Evolutionary conservation across 2,329 filamentous ascomycete genomes (phyloP), one percentile per base, ranked within the genome.

Genomic region (Fusarium verrucosum): DNA sequence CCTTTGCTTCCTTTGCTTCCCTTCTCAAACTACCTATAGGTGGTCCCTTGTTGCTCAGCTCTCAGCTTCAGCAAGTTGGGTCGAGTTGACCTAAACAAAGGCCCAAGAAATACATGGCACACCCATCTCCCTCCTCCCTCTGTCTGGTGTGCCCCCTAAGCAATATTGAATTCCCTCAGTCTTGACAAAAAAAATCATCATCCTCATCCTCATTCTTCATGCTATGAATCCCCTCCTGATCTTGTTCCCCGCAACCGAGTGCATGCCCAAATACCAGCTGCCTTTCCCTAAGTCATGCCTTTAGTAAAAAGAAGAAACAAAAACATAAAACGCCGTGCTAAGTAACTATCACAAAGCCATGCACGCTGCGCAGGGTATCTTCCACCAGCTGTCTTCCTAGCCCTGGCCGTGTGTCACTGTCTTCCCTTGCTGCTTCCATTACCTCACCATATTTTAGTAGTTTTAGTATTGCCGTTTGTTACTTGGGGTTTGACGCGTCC

Each of bases 401-500:
- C 65, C 69, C 64, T 63, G 53, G 66, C 53, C 40, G 50, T 28
- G 49, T 61, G 49, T 61, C 57, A 42, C 32, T 40, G 45, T 49
- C 28, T 49, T 28, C 25, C 46, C 37, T 53, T 17, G 33, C 40
- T 32, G 42, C 52, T 58, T 54, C 60, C 50, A 64, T 65, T 65
- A 66, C 51, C 32, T 66, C 56, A 19, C 47, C 53, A 38, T 45
- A 35, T 47, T 58, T 66, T 68, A 37, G 46, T 61, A 37, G 44
- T 45, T 62, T 25, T 36, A 38, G 25, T 46, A 25, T 32, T 36
- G 45, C 38, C 36, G 7, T 36, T 42, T 36, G 43, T 74, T 76
- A 80, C 66, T 74, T 78, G 20, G 80, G 78, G 50, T 79, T 78
- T 14, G 82, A 83, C 44, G 77, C 74, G 66, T 88, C 85, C 65